These are phyloP conservation scores for Salix koriyanagi DNA, from an alignment of 345 rosid genomes.

Conservation along the genomic window DNA sequence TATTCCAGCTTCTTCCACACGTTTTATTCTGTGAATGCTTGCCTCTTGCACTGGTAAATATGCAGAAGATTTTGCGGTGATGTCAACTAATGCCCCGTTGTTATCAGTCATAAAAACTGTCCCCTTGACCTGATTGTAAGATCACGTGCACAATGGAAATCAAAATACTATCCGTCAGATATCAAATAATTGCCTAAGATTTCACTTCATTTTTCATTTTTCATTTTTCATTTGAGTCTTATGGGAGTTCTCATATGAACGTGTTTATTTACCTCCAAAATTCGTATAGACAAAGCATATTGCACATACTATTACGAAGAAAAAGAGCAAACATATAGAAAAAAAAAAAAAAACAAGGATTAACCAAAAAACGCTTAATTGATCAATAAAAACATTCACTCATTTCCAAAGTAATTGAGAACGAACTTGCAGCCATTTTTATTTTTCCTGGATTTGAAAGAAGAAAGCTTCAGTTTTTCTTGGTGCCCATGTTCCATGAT, in stretches of 20 bases:
- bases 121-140: constrained; percentile 63
- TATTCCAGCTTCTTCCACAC: constrained; percentile 83
- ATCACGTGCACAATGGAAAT: not conserved
- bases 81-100: constrained; percentile 80
- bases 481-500: not conserved
- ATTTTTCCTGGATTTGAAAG: not conserved
- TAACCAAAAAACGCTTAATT: not conserved
- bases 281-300: not conserved
- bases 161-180: not conserved
- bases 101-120: constrained; percentile 67
- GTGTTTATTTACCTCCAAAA: not conserved
- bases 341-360: not conserved
- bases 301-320: not conserved
- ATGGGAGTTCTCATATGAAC: not conserved
- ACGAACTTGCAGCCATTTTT: not conserved
- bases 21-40: constrained; percentile 62
- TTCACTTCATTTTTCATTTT: not conserved
- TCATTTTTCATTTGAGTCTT: not conserved
- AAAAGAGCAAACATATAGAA: not conserved
- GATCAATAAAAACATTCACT: not conserved
- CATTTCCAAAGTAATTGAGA: not conserved
- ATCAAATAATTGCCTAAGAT: not conserved
- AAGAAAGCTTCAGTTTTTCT: not conserved
- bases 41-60: constrained; percentile 79
- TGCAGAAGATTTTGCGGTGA: constrained; percentile 81